Conservation (phyloP, 2,329 filamentous ascomycete genomes). For the Colletotrichum limetticola region DNA sequence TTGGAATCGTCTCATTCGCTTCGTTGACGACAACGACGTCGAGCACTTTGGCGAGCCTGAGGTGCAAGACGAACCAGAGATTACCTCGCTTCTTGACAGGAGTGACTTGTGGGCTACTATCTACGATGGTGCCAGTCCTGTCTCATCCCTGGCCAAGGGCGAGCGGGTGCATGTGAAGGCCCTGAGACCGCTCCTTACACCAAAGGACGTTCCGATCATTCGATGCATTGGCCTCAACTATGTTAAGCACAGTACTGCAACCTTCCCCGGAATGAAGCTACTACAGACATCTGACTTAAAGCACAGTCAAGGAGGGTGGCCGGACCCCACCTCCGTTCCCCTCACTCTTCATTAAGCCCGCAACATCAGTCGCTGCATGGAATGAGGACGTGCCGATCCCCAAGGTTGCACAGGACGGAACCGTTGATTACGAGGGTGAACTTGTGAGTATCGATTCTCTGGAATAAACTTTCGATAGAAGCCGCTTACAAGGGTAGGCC, state of each 20-base stretch:
- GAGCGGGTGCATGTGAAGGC: conserved; percentile 45
- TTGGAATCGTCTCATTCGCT: conserved; percentile 48
- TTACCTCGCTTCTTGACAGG: conserved; percentile 38
- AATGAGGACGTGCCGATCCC: conserved; percentile 54
- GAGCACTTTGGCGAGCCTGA: conserved; percentile 48
- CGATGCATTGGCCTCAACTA: conserved; percentile 51
- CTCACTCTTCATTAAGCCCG: conserved; percentile 63
- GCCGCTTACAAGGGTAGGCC: conserved; percentile 38
- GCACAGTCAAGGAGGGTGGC: conserved; percentile 61
- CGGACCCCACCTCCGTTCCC: conserved; percentile 61
- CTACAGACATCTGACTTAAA: neutral
- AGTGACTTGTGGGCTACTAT: conserved; percentile 44
- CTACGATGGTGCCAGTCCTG: conserved; percentile 42
- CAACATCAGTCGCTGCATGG: conserved; percentile 49
- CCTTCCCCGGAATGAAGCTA: neutral
- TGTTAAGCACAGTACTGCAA: conserved; percentile 46
- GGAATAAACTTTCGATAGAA: too few relatives aligned
- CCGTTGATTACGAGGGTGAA: conserved; percentile 63
- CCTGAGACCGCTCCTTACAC: conserved; percentile 43
- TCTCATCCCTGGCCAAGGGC: conserved; percentile 39
- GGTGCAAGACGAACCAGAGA: conserved; percentile 41
- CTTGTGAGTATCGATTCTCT: conserved; percentile 42
- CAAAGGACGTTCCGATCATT: conserved; percentile 47
- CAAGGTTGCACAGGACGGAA: conserved; percentile 56
- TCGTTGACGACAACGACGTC: conserved; percentile 45